Percentiles rank a stretch among this genome's conserved stretches.
Evolutionary conservation across 148 eudicot genomes (phyloP).

Genomic region (Camellia lanceoleosa): DNA sequence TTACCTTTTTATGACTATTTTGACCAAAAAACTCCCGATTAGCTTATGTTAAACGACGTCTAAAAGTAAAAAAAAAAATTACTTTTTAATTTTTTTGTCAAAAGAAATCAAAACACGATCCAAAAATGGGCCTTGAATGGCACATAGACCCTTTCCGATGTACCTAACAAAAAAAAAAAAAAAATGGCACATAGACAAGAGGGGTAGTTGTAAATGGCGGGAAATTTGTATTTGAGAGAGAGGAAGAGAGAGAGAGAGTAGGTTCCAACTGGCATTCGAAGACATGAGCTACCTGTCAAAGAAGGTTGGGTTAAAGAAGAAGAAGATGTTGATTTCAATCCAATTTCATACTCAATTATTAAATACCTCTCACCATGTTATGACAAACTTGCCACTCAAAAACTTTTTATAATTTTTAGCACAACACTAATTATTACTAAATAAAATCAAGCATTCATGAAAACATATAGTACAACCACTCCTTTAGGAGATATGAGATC

Average conservation of each 20-base stretch:
- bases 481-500: too few relatives aligned
- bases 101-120: neutral
- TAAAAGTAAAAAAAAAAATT: too few relatives aligned
- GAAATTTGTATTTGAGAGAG: neutral
- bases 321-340: neutral
- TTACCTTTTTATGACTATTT: too few relatives aligned
- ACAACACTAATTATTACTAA: neutral
- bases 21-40: too few relatives aligned
- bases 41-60: too few relatives aligned
- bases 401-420: neutral
- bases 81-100: neutral
- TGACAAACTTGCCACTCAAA: neutral
- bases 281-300: constrained; percentile 4
- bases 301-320: too few relatives aligned
- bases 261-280: neutral
- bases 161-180: too few relatives aligned
- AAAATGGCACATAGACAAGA: neutral
- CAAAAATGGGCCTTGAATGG: neutral
- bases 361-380: neutral
- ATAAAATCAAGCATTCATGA: too few relatives aligned
- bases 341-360: neutral
- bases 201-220: neutral
- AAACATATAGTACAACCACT: too few relatives aligned
- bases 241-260: neutral
- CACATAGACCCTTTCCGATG: too few relatives aligned